phyloP scores from a whole-genome alignment of 2,329 filamentous ascomycete genomes.

The Alternaria sp. region DNA sequence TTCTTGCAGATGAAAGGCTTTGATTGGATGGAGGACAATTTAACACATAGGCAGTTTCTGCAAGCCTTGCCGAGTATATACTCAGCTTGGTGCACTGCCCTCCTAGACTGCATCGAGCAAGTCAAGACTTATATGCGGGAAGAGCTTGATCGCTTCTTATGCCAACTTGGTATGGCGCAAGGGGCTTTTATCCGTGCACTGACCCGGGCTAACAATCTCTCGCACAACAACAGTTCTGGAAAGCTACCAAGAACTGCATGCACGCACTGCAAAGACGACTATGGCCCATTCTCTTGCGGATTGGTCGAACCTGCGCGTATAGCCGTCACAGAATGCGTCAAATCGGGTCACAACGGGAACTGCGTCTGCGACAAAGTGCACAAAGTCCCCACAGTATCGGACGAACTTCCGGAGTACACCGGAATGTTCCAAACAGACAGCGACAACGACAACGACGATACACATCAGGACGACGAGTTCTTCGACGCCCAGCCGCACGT shows the following conservation, averaged over 20 bases:
- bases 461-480: background rate
- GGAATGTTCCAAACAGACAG: background rate
- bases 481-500: background rate
- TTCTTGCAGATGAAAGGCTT: conserved; percentile 26
- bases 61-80: conserved; percentile 20
- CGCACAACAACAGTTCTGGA: no score
- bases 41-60: conserved; percentile 16
- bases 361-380: no score
- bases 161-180: background rate
- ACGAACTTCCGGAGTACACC: background rate
- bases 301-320: conserved; percentile 20
- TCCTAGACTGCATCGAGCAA: conserved; percentile 16
- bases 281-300: conserved; percentile 3
- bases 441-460: background rate
- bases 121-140: background rate
- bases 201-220: no score
- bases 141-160: background rate
- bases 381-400: background rate
- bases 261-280: background rate
- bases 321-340: conserved; percentile 19
- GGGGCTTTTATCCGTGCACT: no score
- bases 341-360: background rate
- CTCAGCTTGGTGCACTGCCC: conserved; percentile 21
- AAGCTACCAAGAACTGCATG: background rate
- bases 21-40: conserved; percentile 23